Base-by-base conservation (phyloP, 768 basidiomycete species). In the Mrakia frigida region DNA sequence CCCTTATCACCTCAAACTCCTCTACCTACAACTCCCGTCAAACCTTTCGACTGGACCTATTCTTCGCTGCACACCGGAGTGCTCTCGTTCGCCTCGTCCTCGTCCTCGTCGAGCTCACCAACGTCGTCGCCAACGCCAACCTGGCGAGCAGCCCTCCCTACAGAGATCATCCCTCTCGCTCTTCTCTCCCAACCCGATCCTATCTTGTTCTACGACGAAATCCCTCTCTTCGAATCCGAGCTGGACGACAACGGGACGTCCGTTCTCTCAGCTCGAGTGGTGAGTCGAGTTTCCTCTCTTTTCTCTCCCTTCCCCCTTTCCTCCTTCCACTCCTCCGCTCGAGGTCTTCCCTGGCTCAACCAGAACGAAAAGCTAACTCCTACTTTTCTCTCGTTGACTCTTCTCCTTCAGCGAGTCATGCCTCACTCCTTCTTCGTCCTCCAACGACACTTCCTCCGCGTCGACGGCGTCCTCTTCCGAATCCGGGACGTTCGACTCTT, bases 11-110 rank as follows among this genome's bases (percentile, higher is more conserved):
- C 76, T 78, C 79, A 33, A 80, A 70, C 73, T 25, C 53, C 81
- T 5, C 78, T 84, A 43, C 81, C 83, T 69, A 81, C 80, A 63
- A 82, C 81, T 60, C 81, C 82, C 60, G 90, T 93, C 11, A 97
- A 95, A 80, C 91, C 90, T 0, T 98, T 92, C 83, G 97, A 99
- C 81, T 98, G 97, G 97, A 99, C 97, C 16, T 98, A 97, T 82
- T 97, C 95, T 3, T 92, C 94, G 1, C 89, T 87, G 4, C 94
- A 98, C 79, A 80, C 89, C 0, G 97, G 96, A 56, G 74, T 74
- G 6, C 70, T 69, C 71, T 71, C 69, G 31, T 52, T 60, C 39
- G 52, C 50, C 35, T 9, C 43, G 5, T 73, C 76, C 35, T 9
- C 43, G 5, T 73, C 76, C 43, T 46, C 43, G 43, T 46, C 43